A percentile compares a stretch with the other conserved stretches of the same genome.
Conservation (phyloP, 2,329 filamentous ascomycete genomes). For the Fragosphaeria purpurea region DNA sequence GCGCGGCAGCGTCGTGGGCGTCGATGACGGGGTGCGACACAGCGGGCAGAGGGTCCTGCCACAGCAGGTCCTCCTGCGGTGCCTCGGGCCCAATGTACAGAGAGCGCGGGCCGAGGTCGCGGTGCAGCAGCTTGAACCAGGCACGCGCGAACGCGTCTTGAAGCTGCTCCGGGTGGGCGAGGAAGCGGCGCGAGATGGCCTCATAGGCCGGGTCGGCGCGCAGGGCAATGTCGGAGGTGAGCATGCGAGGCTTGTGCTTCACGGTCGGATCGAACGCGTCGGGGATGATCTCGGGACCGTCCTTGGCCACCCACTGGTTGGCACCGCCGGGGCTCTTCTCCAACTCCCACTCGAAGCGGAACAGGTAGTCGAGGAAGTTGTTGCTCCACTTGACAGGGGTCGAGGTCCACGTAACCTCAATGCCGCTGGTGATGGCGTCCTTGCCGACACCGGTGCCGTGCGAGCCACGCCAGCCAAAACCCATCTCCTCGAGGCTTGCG, state of each 20-base stretch:
- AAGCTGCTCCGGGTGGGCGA: constrained; percentile 58
- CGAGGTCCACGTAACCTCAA: constrained; percentile 72
- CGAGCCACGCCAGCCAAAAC: constrained; percentile 62
- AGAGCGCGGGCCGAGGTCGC: constrained; percentile 62
- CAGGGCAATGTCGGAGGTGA: constrained; percentile 65
- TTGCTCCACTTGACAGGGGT: constrained; percentile 70
- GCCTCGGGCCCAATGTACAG: constrained; percentile 69
- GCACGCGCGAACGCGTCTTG: constrained; percentile 60
- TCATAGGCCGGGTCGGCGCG: constrained; percentile 63
- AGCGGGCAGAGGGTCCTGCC: constrained; percentile 64
- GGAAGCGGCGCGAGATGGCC: constrained; percentile 64
- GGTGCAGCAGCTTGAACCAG: constrained; percentile 78
- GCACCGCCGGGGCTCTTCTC: constrained; percentile 67
- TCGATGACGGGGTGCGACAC: constrained; percentile 48
- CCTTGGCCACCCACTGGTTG: constrained; percentile 68
- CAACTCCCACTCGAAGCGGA: constrained; percentile 69
- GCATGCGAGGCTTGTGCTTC: constrained; percentile 67
- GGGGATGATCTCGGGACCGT: constrained; percentile 55
- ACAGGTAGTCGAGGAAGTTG: constrained; percentile 64
- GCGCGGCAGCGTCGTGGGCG: constrained; percentile 48
- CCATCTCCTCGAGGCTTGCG: constrained; percentile 54
- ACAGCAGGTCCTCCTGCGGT: constrained; percentile 57
- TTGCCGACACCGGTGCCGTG: constrained; percentile 57
- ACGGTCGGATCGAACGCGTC: constrained; percentile 59
- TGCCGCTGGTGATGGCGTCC: constrained; percentile 63